Base-by-base conservation (phyloP, 139 green algal genomes). In the Dunaliella primolecta region DNA sequence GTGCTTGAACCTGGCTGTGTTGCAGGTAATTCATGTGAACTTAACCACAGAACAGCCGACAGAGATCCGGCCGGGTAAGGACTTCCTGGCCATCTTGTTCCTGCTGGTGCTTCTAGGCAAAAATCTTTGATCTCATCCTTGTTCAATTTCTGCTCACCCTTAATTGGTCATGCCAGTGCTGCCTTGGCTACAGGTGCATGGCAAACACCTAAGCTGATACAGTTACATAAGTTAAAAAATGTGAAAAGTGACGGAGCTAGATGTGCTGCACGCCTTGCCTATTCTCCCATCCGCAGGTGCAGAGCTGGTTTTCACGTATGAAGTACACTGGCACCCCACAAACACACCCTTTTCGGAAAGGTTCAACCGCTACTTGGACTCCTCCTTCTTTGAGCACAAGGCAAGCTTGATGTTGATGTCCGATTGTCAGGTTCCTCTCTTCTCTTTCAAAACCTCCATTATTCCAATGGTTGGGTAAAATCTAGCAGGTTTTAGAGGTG, bases 301-400 rank as follows among this genome's bases (percentile, higher is more conserved):
- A n/a, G 87, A 85, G 20, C 84, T 99, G 25, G 91, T 93, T 56
- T 99, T 99, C 91, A 97, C 93, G 0, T 98, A 97, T 90, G 89
- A 84, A 2, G 94, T 99, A 25, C 92, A 89, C 57, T 99, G 96
- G 97, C 46, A 89, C 30, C 81, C 87, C 24, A 95, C 93, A 2
- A 79, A 84, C 70, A 96, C 95, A 29, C 88, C 89, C 36, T 99
- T 97, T 83, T 55, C 75, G n/a, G 88, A 93, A 35, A 91, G 97
- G 21, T 99, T 98, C 87, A 95, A 99, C 87, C 94, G 95, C 29
- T 99, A 99, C 92, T 89, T 99, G 30, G 97, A 99, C 88, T 97
- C 97, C 93, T 95, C 93, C 87, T 99, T 99, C 87, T 99, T 99
- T 84, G 97, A 99, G 92, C 97, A 99, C 89, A 96, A 98, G 94